phyloP scores from a whole-genome alignment of 192 early-diverging fungal genomes.

The Backusella tuberculispora region DNA sequence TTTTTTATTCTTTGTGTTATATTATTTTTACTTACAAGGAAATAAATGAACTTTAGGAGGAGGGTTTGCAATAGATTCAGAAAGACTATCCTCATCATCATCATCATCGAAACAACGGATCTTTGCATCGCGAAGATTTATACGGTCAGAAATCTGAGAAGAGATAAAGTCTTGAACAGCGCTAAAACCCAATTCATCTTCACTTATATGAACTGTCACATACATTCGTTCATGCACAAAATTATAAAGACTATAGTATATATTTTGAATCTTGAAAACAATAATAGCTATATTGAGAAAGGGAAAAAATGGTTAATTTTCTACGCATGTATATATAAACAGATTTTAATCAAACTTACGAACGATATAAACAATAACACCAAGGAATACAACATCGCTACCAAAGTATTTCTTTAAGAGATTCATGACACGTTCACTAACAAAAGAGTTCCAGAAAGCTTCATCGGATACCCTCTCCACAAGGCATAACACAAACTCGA shows the following conservation, averaged over 20 bases:
- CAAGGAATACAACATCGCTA: conserved; percentile 31
- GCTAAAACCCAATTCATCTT: conserved; percentile 22
- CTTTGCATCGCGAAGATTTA: conserved; percentile 1
- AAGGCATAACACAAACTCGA: neutral
- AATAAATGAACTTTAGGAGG: conserved; percentile 21
- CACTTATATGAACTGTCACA: conserved; percentile 20
- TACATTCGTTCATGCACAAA: conserved; percentile 17
- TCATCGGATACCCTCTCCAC: conserved; percentile 21
- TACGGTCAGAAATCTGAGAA: conserved; percentile 2
- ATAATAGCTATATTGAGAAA: conserved; percentile 14
- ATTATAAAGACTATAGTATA: neutral
- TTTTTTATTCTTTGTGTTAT: neutral
- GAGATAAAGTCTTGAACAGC: conserved; percentile 15
- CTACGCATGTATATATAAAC: too few relatives aligned
- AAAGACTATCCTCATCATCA: neutral
- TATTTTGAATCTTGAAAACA: neutral
- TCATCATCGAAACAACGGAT: conserved; percentile 15
- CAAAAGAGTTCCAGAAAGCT: conserved; percentile 19
- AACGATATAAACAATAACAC: conserved; percentile 26
- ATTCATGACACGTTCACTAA: conserved; percentile 22
- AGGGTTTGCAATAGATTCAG: neutral
- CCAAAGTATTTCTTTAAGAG: conserved; percentile 23
- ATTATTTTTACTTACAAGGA: conserved; percentile 28
- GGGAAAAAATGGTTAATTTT: neutral
- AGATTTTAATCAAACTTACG: conserved; percentile 27